Conservation (phyloP, 192 early-diverging fungal genomes). For the Rhizoclosmatium sp. region DNA sequence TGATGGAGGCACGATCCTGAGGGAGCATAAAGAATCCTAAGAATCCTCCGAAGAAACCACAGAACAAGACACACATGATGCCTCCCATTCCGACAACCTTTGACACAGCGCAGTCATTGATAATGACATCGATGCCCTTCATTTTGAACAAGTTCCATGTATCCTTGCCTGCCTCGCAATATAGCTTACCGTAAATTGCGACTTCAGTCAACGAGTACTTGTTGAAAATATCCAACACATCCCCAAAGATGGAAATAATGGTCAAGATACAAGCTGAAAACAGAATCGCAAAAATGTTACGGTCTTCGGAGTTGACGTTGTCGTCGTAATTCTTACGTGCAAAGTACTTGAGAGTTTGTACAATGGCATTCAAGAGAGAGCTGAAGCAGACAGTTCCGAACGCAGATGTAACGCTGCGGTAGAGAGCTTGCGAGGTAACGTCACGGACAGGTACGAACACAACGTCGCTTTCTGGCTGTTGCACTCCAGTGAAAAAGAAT, state of each 20-base stretch:
- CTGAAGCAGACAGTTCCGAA: constrained; percentile 87
- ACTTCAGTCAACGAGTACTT: constrained; percentile 92
- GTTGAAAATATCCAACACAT: constrained; percentile 73
- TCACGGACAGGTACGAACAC: constrained; percentile 58
- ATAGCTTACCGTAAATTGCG: constrained; percentile 59
- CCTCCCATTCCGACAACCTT: constrained; percentile 86
- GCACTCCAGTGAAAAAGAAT: constrained; percentile 75
- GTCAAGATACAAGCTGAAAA: constrained; percentile 77
- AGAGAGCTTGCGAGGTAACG: constrained; percentile 68
- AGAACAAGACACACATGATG: constrained; percentile 59
- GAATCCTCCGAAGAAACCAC: constrained; percentile 61
- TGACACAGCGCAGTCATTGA: constrained; percentile 88
- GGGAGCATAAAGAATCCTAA: background rate
- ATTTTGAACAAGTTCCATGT: constrained; percentile 86
- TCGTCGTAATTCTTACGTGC: constrained; percentile 52
- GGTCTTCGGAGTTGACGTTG: background rate
- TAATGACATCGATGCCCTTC: constrained; percentile 62
- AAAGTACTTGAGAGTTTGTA: constrained; percentile 76
- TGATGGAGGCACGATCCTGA: background rate
- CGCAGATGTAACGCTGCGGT: constrained; percentile 77
- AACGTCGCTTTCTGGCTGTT: background rate
- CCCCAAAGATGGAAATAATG: constrained; percentile 78
- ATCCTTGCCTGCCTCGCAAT: constrained; percentile 64
- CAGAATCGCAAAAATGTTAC: constrained; percentile 56
- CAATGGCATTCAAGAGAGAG: constrained; percentile 57